Evolutionary conservation across 2,329 filamentous ascomycete genomes (phyloP).

Genomic region (Penicillium sp.): DNA sequence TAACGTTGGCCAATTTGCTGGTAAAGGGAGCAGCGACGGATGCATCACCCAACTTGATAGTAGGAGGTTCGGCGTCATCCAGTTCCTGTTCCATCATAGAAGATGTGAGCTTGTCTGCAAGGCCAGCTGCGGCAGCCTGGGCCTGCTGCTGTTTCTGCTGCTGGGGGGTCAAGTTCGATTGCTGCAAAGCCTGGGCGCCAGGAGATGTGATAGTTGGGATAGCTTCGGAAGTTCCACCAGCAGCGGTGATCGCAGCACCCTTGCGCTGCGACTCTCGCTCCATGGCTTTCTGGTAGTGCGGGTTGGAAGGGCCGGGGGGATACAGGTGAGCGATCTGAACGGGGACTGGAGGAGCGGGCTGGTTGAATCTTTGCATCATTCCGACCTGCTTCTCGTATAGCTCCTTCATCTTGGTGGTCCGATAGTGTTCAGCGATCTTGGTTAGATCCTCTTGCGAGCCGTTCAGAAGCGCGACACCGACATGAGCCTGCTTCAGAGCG

Average conservation of each 20-base stretch:
- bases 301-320: constrained; percentile 84
- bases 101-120: constrained; percentile 82
- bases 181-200: constrained; percentile 59
- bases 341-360: constrained; percentile 89
- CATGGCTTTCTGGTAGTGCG: constrained; percentile 90
- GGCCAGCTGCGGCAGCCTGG: constrained; percentile 67
- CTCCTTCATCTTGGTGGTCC: constrained; percentile 97
- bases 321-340: constrained; percentile 89
- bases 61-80: constrained; percentile 85
- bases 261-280: constrained; percentile 81
- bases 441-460: constrained; percentile 87
- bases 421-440: constrained; percentile 87
- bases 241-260: constrained; percentile 58
- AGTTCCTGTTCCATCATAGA: constrained; percentile 89
- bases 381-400: constrained; percentile 94
- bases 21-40: constrained; percentile 97
- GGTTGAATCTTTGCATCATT: constrained; percentile 93
- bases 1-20: constrained; percentile 92
- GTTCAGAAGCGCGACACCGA: constrained; percentile 93
- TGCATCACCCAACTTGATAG: constrained; percentile 94
- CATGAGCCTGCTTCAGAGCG: constrained; percentile 94
- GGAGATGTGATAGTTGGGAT: constrained; percentile 66
- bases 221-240: constrained; percentile 41
- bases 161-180: constrained; percentile 51
- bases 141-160: constrained; percentile 56